Base-by-base conservation (phyloP, 768 basidiomycete genomes). In the Pisolithus tinctorius region DNA sequence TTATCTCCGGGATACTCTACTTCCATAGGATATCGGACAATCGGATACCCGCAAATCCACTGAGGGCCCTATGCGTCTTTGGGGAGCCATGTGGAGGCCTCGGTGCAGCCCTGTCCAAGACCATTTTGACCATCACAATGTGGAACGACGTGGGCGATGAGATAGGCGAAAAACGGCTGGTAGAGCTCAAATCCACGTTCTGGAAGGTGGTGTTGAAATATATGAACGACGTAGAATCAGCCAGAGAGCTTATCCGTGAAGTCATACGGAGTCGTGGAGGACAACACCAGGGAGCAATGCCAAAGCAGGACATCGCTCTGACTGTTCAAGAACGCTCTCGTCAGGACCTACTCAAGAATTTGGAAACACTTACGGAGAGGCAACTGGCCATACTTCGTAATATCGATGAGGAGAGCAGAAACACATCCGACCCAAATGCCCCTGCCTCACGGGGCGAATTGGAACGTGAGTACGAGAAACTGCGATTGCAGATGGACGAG, bases 101-200 rank as follows among this genome's bases (percentile, higher is more conserved):
- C 27, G 50, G 48, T 1, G 40, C 48, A 23, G 55, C 62, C 16
- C 54, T 67, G 6, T 17, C 45, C 38, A 67, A 67, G 50, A 57
- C 61, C 38, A 47, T 63, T 17, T 46, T 70, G 48, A 59, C 56
- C 16, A 63, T 67, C 10, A 68, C 63, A 51, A 68, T 67, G 66
- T 70, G 69, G 67, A 54, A 55, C 16, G 54, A 52, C 1, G 50
- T 55, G 27, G 14, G 9, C n/a, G 43, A 45, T 4, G 43, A 1
- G 13, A 8, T 30, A n/a, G 27, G 26, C 3, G 16, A 45, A 25
- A 17, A 3, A 16, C 30, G 43, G 43, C 43, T 45, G 14, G 14
- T 27, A 6, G 43, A 45, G 27, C 27, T 45, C n/a, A 13, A 29
- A 27, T 30, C 43, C 43, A 26, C 6, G 5, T 27, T 30, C 16